Base-by-base conservation (phyloP, 371 early-diverging fungal species). In the Mortierella sp. region DNA sequence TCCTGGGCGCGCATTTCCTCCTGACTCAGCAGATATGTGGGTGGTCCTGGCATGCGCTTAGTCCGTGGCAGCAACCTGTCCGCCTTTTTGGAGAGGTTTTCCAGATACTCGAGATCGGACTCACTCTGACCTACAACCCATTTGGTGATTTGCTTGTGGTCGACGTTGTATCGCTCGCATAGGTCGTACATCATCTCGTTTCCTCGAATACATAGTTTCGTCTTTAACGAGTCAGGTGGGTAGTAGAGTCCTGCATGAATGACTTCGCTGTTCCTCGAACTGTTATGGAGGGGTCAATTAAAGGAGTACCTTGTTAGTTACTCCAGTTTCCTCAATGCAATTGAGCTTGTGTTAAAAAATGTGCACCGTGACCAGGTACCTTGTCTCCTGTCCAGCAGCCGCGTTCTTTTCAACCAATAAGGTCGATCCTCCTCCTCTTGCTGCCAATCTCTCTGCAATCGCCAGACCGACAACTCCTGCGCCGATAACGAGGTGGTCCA, bases 211-310 rank as follows among this genome's bases (percentile, higher is more conserved):
- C 98, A 97, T 12, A 97, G 89, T 48, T 76, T 78, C 4, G 97
- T 96, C 80, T 97, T 97, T 51, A 97, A 87, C 71, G 95, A 96
- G 74, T 93, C 89, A 16, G 78, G 79, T 3, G 97, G 96, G 73
- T 97, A 97, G 88, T 97, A 97, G 12, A 97, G 89, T 0, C 98
- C 98, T 11, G 96, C 97, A 81, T 97, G 98, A 80, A 97, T 97
- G 16, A 97, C 97, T 80, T 97, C 96, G 78, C 96, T 96, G 90
- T 97, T 97, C 29, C 98, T 89, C n/a, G 97, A 94, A 82, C 96
- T 94, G 75, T 32, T 14, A 18, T 6, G 18, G 6, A 44, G 18
- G 49, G 8, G n/a, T 24, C 51, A 54, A 35, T 74, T 65, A 56
- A 24, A 35, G 27, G 72, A 56, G 43, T 7, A 35, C 2, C 35